These are phyloP conservation scores for Scheffersomyces illinoinensis DNA, from an alignment of 1,139 yeast genomes.

Conservation along the genomic window DNA sequence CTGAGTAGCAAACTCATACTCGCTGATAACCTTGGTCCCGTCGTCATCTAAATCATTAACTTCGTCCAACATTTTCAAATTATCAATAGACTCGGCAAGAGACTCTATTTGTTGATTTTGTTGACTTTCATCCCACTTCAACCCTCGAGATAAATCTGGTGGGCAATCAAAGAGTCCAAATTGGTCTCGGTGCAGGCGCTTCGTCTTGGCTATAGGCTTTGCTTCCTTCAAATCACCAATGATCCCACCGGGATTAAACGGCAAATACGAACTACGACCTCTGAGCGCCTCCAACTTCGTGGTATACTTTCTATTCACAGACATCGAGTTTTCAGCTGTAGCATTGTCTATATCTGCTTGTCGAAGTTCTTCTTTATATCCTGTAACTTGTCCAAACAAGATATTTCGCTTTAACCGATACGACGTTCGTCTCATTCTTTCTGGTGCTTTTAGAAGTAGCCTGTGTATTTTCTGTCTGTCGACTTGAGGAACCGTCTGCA, in stretches of 20 bases:
- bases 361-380: conserved; percentile 61
- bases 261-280: conserved; percentile 77
- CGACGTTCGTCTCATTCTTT: conserved; percentile 53
- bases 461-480: conserved; percentile 33
- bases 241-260: conserved; percentile 93
- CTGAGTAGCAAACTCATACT: background rate
- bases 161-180: conserved; percentile 81
- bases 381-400: conserved; percentile 64
- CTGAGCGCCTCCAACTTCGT: conserved; percentile 60
- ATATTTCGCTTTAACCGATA: conserved; percentile 72
- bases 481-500: conserved; percentile 46
- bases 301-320: conserved; percentile 68
- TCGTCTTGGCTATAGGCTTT: conserved; percentile 31
- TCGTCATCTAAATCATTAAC: conserved; percentile 4
- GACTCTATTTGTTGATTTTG: background rate
- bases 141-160: conserved; percentile 79
- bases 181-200: conserved; percentile 62
- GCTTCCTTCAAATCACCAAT: conserved; percentile 31
- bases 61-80: conserved; percentile 11
- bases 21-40: conserved; percentile 3
- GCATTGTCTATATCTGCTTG: conserved; percentile 56
- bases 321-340: conserved; percentile 65
- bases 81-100: conserved; percentile 7
- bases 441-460: conserved; percentile 51
- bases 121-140: conserved; percentile 27